Base-by-base conservation (phyloP, 1,139 yeast genomes). In the Pichia norvegensis region DNA sequence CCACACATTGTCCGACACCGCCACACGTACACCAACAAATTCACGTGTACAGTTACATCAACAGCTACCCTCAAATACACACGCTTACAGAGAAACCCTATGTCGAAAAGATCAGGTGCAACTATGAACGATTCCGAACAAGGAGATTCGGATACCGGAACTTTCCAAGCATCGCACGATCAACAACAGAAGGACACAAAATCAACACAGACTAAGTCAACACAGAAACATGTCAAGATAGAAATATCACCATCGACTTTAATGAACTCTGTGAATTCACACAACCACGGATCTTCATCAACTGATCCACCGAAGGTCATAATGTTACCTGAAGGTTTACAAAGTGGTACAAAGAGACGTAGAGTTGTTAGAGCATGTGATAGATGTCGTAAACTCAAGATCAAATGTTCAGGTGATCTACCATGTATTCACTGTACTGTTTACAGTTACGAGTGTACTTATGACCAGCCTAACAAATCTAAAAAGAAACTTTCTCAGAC, bases 361-460 rank as follows among this genome's bases (percentile, higher is more conserved):
- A 67, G 95, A 46, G 95, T 86, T 27, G 78, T 92, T 1, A 68
- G 92, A 45, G 95, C 95, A 2, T 87, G 96, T 63, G 92, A 84
- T 57, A 79, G 79, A 49, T 87, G 57, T 69, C 51, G 67, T 23
- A 69, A 78, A 62, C 81, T 85, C 62, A 87, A 87, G 64, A 90
- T 86, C 56, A 84, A 84, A 59, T 87, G 96, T 65, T 94, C 86
- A 53, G 96, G 95, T 16, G 78, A 79, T 59, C 81, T 80, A 56
- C 95, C 95, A 1, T 87, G 96, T 65, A 81, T 82, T 42, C 94
- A 85, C 61, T 86, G 95, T 61, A 85, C 96, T 0, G 95, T 87
- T 2, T 88, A 87, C 64, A 80, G 87, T 10, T 85, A 83, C 63
- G 75, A 72, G 44, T 81, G 92, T 62, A 72, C 79, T 20, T 79